Base-by-base conservation (phyloP, 2,329 filamentous ascomycete species). In the Exophiala calicioides region DNA sequence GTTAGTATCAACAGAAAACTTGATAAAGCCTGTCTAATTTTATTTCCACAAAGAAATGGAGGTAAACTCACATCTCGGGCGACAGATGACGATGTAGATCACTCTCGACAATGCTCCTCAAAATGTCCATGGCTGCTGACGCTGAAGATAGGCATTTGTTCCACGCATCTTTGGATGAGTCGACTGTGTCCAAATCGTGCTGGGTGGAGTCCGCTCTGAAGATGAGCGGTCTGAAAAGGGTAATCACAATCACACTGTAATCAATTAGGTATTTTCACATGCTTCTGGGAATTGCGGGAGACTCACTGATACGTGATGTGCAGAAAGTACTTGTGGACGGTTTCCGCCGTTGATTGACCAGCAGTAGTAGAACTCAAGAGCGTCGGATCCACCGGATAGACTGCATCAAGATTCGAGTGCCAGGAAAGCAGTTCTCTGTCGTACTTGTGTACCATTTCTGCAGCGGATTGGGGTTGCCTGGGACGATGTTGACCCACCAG, bases 241-340 rank as follows among this genome's bases (percentile, higher is more conserved):
- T 27, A 24, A 39, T 39, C n/a, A 27, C 20, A 9, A 26, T 16
- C 7, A 39, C 36, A 27, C 36, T 39, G 15, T 24, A 39, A 27
- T 3, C 10, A 15, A 10, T n/a, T 18, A 4, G 13, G 26, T 8
- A 39, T 12, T 24, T 39, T 9, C 19, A 10, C 5, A 10, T 16
- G 21, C 10, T 26, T n/a, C 4, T 27, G 9, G 16, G 18, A 13
- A 6, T 21, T 5, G 19, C 5, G 21, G 8, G 16, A 26, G 7
- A 39, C 36, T 39, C 12, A 39, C 36, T 39, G 36, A 18, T 39
- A 39, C n/a, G 15, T 16, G 7, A 27, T 27, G 21, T 39, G 36
- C 9, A 39, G 4, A 39, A 27, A 39, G 21, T 27, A 16, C 20
- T 39, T 39, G 21, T 26, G 21, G 4, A 39, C 20, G 18, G 12